These are phyloP conservation scores for Neopestalotiopsis sp. DNA, from an alignment of 2,329 filamentous ascomycete genomes.

Conservation along the genomic window DNA sequence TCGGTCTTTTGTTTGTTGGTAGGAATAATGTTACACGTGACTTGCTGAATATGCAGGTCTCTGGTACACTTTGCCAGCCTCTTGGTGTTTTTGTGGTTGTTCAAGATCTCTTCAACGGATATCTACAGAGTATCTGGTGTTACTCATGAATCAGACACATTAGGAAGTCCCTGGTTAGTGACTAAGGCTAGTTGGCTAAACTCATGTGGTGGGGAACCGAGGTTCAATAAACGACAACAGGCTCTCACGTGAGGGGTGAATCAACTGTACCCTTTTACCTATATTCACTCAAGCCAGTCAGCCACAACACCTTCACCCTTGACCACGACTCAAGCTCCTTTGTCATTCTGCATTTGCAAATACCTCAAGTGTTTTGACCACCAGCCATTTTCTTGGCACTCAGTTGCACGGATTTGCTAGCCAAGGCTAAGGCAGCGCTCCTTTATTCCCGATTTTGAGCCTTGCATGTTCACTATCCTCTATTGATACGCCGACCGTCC, in stretches of 20 bases:
- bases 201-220: conserved; percentile 1
- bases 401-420: neutral
- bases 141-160: neutral
- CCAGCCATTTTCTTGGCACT: neutral
- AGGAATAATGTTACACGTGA: neutral
- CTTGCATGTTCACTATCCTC: neutral
- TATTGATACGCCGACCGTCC: neutral
- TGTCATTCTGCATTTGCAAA: neutral
- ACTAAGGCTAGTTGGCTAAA: neutral
- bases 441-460: neutral
- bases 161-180: too few species aligned
- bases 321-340: neutral
- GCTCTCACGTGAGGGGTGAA: neutral
- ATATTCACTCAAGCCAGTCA: neutral
- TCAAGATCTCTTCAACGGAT: conserved; percentile 11
- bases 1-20: neutral
- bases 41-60: neutral
- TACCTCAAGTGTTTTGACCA: neutral
- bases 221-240: neutral
- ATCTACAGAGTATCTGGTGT: neutral
- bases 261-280: neutral
- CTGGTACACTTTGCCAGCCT: neutral
- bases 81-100: neutral
- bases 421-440: neutral
- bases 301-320: neutral